These are phyloP conservation scores for Penicillium argentinense DNA, from an alignment of 495 filamentous ascomycete species.

Conservation along the genomic window DNA sequence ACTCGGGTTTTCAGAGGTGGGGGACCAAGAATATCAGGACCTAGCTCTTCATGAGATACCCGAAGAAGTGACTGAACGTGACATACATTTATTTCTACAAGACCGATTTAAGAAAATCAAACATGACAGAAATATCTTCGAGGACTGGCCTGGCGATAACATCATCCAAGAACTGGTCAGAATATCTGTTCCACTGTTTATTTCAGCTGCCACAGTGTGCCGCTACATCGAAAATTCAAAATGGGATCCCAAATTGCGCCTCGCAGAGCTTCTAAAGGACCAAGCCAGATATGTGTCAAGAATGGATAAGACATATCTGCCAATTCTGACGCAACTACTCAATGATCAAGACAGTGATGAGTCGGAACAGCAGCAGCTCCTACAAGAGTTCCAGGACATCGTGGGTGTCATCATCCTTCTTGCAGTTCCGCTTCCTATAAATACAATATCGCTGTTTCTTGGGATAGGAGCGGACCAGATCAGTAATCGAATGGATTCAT, in stretches of 20 bases:
- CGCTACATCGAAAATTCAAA: constrained; percentile 21
- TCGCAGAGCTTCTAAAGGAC: constrained; percentile 18
- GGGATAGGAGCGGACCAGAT: constrained; percentile 8
- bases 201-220: constrained; percentile 32
- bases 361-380: not conserved
- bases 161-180: constrained; percentile 12
- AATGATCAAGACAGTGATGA: constrained; percentile 11
- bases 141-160: constrained; percentile 40
- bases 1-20: constrained; percentile 26
- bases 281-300: constrained; percentile 9
- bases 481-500: constrained; percentile 12
- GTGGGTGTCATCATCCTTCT: constrained; percentile 30
- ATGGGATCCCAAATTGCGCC: constrained; percentile 15
- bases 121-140: constrained; percentile 7
- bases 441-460: constrained; percentile 17
- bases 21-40: constrained; percentile 19
- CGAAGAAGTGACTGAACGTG: constrained; percentile 22
- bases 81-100: constrained; percentile 29
- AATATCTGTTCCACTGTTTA: constrained; percentile 32
- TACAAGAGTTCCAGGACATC: constrained; percentile 26
- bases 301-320: constrained; percentile 30
- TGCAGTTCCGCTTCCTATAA: constrained; percentile 22
- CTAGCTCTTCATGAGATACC: constrained; percentile 29
- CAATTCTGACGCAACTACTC: constrained; percentile 26
- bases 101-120: constrained; percentile 24